These are phyloP conservation scores for Neurospora sp. DNA, from an alignment of 495 filamentous ascomycete genomes.

Conservation along the genomic window DNA sequence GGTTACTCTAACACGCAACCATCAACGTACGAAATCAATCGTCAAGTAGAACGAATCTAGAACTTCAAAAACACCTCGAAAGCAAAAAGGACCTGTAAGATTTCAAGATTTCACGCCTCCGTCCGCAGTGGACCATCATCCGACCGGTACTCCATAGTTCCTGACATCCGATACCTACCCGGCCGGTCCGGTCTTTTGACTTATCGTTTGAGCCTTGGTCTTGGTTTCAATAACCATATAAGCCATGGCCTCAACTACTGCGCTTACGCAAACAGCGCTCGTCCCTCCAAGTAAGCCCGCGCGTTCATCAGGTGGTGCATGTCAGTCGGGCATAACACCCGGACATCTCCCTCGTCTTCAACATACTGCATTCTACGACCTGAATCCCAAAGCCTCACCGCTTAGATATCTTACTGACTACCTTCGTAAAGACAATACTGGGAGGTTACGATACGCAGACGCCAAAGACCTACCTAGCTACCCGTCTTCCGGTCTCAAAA, in stretches of 20 bases:
- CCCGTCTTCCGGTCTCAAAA: conserved; percentile 52
- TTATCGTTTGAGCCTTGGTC: not conserved
- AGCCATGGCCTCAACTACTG: not conserved
- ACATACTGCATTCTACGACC: not conserved
- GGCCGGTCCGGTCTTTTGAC: not conserved
- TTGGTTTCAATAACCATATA: not conserved
- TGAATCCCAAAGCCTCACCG: not conserved
- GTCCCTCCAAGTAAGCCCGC: not conserved
- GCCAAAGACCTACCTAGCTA: conserved; percentile 58
- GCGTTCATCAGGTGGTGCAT: not conserved
- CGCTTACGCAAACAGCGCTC: not conserved
- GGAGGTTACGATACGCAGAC: conserved; percentile 57
- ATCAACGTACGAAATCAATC: not conserved
- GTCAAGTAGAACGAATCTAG: not conserved
- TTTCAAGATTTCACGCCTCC: not conserved
- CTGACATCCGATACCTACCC: not conserved
- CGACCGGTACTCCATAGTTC: not conserved
- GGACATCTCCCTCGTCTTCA: not conserved
- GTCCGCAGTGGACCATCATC: not conserved
- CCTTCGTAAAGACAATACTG: conserved; percentile 26
- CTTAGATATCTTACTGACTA: not conserved
- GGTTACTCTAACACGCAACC: not conserved
- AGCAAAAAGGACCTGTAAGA: not conserved
- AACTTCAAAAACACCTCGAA: not conserved
- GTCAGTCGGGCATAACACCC: not conserved